Evolutionary conservation across 1,139 yeast species (phyloP), one percentile per base, ranked within the genome.

Genomic region (Yamadazyma diddensiae): DNA sequence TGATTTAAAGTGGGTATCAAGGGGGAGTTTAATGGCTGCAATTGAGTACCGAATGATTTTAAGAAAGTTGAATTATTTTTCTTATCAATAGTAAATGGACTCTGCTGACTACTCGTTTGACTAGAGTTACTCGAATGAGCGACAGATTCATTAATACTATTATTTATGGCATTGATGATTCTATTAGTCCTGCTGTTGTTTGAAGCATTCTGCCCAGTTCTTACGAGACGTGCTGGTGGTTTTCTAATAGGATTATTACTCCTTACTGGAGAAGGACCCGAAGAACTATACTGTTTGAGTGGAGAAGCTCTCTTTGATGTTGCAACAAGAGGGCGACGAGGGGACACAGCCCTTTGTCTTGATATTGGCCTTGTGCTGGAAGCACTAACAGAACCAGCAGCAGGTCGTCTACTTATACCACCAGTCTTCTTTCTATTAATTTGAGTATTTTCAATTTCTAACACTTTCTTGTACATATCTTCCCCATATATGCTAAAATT

Each of bases 401-500:
- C 21, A 12, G 33, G 12, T 25, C 15, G 24, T 16, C 21, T 30
- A 5, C 11, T 5, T 15, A 12, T 8, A 10, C 19, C 10, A 3
- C 7, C 15, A 9, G 13, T 21, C 11, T 24, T 27, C 15, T 20
- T 20, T 13, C 15, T 28, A 17, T 6, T 21, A 6, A 12, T 3
- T 16, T 32, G 31, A 11, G 21, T 11, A 10, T 25, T 53, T 43
- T 78, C 79, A 25, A 76, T 65, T 7, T 50, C 36, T 18, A 59
- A 34, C 8, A 79, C 47, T 18, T 60, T 63, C 24, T 70, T 70
- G 21, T 65, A 57, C 33, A 79, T 66, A 28, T 71, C 71, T 29
- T 63, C 66, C 2, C 75, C 79, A 22, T 69, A 58, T 8, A 75
- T 52, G 24, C 57, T 48, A 31, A 79, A 62, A 0, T 70, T 66